Evolutionary conservation across 805 yeast species (phyloP).

Genomic region (Kluyveromyces dobzhanskii): DNA sequence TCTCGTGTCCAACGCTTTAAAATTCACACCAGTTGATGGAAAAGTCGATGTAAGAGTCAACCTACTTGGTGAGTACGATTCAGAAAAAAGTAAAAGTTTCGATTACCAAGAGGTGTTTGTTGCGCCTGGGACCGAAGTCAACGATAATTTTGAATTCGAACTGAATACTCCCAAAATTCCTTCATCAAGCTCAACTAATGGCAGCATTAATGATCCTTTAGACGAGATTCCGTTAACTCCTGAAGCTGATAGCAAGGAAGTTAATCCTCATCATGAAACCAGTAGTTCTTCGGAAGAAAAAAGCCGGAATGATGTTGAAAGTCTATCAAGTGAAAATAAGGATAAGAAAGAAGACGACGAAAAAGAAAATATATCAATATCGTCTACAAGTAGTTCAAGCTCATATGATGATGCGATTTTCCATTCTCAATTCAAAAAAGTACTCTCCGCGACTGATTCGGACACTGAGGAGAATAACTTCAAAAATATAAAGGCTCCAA

Average conservation of each 20-base stretch:
- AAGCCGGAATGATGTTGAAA: background rate
- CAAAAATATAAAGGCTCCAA: conserved; percentile 18
- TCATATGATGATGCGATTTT: conserved; percentile 38
- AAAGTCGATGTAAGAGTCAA: conserved; percentile 56
- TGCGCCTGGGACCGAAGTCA: conserved; percentile 21
- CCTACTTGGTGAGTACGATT: conserved; percentile 66
- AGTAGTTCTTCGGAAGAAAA: background rate
- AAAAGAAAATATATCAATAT: conserved; percentile 12
- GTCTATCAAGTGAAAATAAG: background rate
- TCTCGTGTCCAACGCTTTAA: conserved; percentile 79
- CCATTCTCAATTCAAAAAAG: conserved; percentile 34
- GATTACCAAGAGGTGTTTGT: conserved; percentile 42
- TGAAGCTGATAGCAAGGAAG: background rate
- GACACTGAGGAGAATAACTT: conserved; percentile 18
- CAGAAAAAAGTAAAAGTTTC: conserved; percentile 33
- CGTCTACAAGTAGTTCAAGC: conserved; percentile 22
- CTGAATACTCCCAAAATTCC: conserved; percentile 1
- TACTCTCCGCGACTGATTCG: conserved; percentile 14
- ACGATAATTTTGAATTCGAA: conserved; percentile 4
- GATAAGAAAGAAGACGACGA: conserved; percentile 5
- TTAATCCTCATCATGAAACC: too few relatives aligned
- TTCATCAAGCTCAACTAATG: conserved; percentile 11
- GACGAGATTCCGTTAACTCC: background rate
- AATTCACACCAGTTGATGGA: conserved; percentile 89
- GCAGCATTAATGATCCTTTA: conserved; percentile 1